Conservation (phyloP, 2,329 filamentous ascomycete genomes). For the Paecilomyces sp. region DNA sequence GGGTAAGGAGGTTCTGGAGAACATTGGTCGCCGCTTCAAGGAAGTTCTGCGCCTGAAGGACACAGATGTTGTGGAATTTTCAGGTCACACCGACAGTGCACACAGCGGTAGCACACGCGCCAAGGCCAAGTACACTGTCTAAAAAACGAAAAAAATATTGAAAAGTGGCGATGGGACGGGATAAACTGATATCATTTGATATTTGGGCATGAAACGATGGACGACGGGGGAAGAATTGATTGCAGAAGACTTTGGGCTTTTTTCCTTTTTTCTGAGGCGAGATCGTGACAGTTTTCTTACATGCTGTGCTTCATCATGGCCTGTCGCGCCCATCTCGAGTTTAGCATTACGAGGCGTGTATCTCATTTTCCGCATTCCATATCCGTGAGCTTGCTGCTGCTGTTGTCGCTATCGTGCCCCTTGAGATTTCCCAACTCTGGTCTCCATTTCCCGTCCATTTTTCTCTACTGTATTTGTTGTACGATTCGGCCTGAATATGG, state of each 20-base stretch:
- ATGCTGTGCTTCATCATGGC: not conserved
- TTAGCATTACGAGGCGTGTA: not conserved
- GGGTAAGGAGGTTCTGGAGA: conserved; percentile 74
- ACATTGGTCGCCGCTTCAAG: conserved; percentile 89
- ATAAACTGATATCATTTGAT: not conserved
- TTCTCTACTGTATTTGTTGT: not conserved
- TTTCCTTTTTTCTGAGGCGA: not conserved
- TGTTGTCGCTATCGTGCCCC: not conserved
- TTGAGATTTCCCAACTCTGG: not conserved
- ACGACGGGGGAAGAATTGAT: not conserved
- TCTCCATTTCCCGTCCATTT: not conserved
- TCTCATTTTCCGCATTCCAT: not conserved
- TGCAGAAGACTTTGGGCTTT: not conserved
- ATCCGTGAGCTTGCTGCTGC: not conserved
- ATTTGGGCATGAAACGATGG: not conserved
- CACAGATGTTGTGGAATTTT: conserved; percentile 82
- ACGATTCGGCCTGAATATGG: not conserved
- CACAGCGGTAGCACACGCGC: conserved; percentile 89
- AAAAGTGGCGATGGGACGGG: not conserved
- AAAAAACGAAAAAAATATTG: conserved; percentile 24
- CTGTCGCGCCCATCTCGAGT: not conserved
- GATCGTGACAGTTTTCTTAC: not conserved
- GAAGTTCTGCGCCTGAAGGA: conserved; percentile 73
- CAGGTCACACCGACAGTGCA: conserved; percentile 89
- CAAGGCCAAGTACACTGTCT: conserved; percentile 88